Base-by-base conservation (phyloP, 768 basidiomycete species). In the Mrakia gelida region DNA sequence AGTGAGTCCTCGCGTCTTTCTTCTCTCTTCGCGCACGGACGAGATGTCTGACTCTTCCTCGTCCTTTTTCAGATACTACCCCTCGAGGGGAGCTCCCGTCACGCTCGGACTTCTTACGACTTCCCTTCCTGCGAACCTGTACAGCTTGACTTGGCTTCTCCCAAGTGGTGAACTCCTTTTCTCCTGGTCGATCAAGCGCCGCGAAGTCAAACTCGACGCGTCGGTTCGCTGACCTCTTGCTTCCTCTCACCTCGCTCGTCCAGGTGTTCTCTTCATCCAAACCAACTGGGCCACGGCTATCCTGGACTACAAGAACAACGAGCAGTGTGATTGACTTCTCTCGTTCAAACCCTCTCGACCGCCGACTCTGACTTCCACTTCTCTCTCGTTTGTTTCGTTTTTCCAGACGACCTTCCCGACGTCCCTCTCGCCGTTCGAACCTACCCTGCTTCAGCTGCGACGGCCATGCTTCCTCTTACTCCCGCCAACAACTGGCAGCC, bases 381-480 rank as follows among this genome's bases (percentile, higher is more conserved):
- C n/a, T 4, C 34, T n/a, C 18, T 38, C 52, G 38, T 38, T n/a
- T n/a, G 26, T 8, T 9, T 7, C 52, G 21, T 28, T 32, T n/a
- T n/a, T n/a, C n/a, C n/a, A 73, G 59, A 75, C 61, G 23, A 68
- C 10, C 68, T 79, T 21, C 74, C 68, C 41, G 78, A 68, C 43
- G 45, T 80, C 75, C 63, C 76, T 75, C 38, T 80, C 76, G 89
- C 95, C 63, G 89, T 89, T 32, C 91, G 94, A 45, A 92, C 93
- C 5, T 95, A 95, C 82, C 94, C 94, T 11, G 95, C 92, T 0
- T 94, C 94, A 13, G 94, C 92, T 54, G 95, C 91, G 0, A 88
- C 88, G 2, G 92, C 92, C 63, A 93, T 98, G 91, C 88, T 98
- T 0, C 95, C 95, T 10, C 87, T 73, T 28, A 95, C 92, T 2